Base-by-base conservation (phyloP, 345 rosid species). In the Dipteronia dyeriana region DNA sequence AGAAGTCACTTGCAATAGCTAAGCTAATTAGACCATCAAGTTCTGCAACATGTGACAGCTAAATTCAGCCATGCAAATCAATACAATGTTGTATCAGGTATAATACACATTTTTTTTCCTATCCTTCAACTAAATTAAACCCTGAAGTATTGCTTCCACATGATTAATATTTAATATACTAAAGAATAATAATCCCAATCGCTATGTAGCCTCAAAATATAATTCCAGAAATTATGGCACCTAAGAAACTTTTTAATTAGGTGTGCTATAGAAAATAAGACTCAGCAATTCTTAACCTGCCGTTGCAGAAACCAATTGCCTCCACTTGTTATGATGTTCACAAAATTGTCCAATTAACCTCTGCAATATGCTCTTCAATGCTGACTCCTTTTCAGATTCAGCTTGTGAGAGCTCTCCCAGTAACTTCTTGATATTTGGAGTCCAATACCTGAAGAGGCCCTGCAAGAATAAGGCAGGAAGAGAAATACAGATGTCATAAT, bases 361-460 rank as follows among this genome's bases (percentile, higher is more conserved):
- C 66, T 90, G 93, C 78, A 87, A 89, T 83, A 95, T 95, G 82
- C 81, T 90, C 85, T 88, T 95, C 78, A 96, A 84, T 22, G 94
- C 82, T 1, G 84, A 75, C 80, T 94, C 98, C 83, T 91, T 92
- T 76, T 91, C 97, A 81, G 92, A 84, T 86, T 89, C 94, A 81
- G 97, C 92, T 81, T 89, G 91, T 59, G 97, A 86, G 62, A 90
- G 92, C 82, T 89, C 93, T 75, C 80, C 88, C 69, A 92, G 53
- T 72, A 82, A 76, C 82, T 87, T 89, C 88, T 92, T 96, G 79
- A 91, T 92, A 73, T 79, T 85, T 64, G 97, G 97, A 84, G 88
- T 90, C 98, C 98, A 96, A 81, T 94, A 94, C 72, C 99, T 90
- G 81, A 78, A 90, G 81, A 87, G 86, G 59, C 99, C 98, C 99